These are phyloP conservation scores for Volvox reticuliferus DNA, from an alignment of 139 green algal genomes.

Conservation along the genomic window DNA sequence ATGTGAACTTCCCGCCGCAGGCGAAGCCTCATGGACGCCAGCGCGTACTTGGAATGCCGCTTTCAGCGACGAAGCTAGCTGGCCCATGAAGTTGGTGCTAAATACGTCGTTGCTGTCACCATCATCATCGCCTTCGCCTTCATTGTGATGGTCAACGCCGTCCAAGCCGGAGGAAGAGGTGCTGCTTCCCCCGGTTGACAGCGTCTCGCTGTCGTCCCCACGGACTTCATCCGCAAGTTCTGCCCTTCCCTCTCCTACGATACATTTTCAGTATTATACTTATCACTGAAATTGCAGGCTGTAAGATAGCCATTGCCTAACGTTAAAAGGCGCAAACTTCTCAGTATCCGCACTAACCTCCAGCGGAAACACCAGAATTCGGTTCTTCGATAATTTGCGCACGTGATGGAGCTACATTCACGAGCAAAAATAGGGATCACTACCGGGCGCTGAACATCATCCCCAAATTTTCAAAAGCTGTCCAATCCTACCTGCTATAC, in stretches of 20 bases:
- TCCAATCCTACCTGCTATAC: background rate
- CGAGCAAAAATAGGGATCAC: too few species aligned
- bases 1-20: background rate
- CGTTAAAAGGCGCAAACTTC: too few species aligned
- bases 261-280: too few species aligned
- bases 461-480: too few species aligned
- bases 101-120: conserved; percentile 23
- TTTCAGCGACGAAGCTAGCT: conserved; percentile 10
- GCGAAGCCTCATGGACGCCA: background rate
- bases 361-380: background rate
- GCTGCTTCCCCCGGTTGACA: background rate
- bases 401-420: too few species aligned
- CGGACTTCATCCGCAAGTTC: background rate
- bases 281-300: too few species aligned
- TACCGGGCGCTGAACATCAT: too few species aligned
- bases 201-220: background rate
- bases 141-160: background rate
- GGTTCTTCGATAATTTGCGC: too few species aligned
- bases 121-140: background rate
- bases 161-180: background rate
- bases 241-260: background rate
- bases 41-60: background rate
- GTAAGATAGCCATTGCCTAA: too few species aligned
- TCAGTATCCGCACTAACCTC: background rate
- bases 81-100: conserved; percentile 6